These are phyloP conservation scores for Diaporthe sp. DNA, from an alignment of 2,329 filamentous ascomycete species.

Conservation along the genomic window DNA sequence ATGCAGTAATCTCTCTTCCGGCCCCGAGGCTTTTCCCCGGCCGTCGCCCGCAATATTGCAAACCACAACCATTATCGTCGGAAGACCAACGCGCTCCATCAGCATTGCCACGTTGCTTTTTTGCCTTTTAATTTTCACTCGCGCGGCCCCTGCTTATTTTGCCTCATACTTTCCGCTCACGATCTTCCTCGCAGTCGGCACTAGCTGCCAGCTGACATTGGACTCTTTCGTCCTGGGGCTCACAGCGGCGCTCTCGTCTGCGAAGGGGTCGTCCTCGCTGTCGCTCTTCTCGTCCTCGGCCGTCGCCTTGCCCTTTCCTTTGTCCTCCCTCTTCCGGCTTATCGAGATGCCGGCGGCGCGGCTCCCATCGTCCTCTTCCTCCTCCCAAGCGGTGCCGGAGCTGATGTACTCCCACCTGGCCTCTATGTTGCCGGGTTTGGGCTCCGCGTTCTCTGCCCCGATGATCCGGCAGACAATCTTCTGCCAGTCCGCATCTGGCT, in stretches of 20 bases:
- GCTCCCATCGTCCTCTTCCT: slow-evolving; percentile 53
- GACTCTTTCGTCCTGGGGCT: slow-evolving; percentile 37
- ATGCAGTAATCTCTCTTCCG: slow-evolving; percentile 19
- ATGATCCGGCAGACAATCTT: slow-evolving; percentile 87
- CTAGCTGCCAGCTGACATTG: slow-evolving; percentile 68
- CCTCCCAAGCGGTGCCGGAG: slow-evolving; percentile 38
- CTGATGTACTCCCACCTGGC: slow-evolving; percentile 77
- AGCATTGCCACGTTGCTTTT: background rate
- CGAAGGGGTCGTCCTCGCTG: slow-evolving; percentile 73
- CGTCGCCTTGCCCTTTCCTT: slow-evolving; percentile 63
- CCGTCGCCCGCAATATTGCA: slow-evolving; percentile 16
- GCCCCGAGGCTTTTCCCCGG: background rate
- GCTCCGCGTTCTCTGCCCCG: slow-evolving; percentile 75
- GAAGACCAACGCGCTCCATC: background rate
- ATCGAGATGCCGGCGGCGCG: slow-evolving; percentile 71
- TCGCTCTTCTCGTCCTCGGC: slow-evolving; percentile 47
- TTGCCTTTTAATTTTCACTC: background rate
- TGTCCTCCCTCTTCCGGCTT: slow-evolving; percentile 60
- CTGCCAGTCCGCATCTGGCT: slow-evolving; percentile 63
- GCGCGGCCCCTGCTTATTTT: slow-evolving; percentile 40
- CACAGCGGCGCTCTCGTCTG: slow-evolving; percentile 61
- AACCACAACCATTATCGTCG: slow-evolving; percentile 19
- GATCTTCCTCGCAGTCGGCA: slow-evolving; percentile 74
- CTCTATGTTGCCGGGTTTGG: slow-evolving; percentile 81
- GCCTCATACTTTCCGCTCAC: slow-evolving; percentile 82